Conservation (phyloP, 2,329 filamentous ascomycete genomes). For the Neopestalotiopsis rosae region DNA sequence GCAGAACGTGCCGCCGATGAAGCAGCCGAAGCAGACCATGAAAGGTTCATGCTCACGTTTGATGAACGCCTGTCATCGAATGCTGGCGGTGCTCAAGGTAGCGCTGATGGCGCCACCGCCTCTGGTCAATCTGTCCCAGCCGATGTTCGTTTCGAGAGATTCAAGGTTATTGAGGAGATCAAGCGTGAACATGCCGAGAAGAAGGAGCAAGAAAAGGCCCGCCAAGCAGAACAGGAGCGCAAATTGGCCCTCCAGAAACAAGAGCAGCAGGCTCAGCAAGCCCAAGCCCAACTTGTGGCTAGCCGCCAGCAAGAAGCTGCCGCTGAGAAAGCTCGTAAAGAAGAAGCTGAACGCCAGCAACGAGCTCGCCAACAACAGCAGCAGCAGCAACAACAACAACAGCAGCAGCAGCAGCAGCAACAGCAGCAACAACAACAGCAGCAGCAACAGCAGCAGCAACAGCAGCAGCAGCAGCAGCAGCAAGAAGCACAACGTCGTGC, state of each 20-base stretch:
- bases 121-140: conserved; percentile 80
- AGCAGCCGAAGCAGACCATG: conserved; percentile 84
- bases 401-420: conserved; percentile 25
- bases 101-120: conserved; percentile 66
- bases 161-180: conserved; percentile 89
- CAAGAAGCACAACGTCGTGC: conserved; percentile 37
- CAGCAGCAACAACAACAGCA: conserved; percentile 28
- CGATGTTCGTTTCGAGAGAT: conserved; percentile 86
- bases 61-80: conserved; percentile 79
- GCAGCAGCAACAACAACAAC: conserved; percentile 38
- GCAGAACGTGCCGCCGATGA: conserved; percentile 96
- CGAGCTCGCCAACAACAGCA: conserved; percentile 31
- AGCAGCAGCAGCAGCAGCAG: conserved; percentile 23
- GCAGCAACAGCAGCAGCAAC: conserved; percentile 33
- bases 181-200: conserved; percentile 78
- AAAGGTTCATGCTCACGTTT: conserved; percentile 90
- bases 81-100: conserved; percentile 60
- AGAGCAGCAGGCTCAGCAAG: conserved; percentile 48
- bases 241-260: conserved; percentile 52
- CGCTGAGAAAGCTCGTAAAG: conserved; percentile 26
- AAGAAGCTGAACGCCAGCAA: conserved; percentile 32
- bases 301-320: conserved; percentile 41
- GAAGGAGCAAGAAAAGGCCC: conserved; percentile 75
- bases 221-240: conserved; percentile 65
- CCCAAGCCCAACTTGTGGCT: conserved; percentile 47